Evolutionary conservation across 352 stramenopile genomes (phyloP).

Genomic region (Globisporangium megalacanthum): DNA sequence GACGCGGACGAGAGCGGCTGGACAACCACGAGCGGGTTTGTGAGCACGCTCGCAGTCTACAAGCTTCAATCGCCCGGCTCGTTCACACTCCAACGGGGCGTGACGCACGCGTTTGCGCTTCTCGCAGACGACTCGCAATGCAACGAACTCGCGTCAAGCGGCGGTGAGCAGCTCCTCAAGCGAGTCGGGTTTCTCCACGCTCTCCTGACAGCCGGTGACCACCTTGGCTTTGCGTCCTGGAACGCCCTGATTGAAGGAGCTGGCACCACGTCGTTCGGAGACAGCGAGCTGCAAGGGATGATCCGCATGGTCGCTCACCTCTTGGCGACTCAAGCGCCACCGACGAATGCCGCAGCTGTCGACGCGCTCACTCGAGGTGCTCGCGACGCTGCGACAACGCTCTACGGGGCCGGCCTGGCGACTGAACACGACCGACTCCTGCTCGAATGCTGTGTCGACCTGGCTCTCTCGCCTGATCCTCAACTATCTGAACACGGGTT

Average conservation of each 20-base stretch:
- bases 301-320: not conserved
- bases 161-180: constrained; percentile 16
- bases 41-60: not conserved
- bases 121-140: constrained; percentile 16
- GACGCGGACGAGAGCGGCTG: not conserved
- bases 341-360: constrained; percentile 1
- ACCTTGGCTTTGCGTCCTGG: constrained; percentile 15
- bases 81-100: constrained; percentile 18
- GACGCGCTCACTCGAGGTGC: constrained; percentile 1
- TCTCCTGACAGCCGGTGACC: constrained; percentile 9
- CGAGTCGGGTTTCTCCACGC: constrained; percentile 20
- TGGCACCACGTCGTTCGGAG: constrained; percentile 1
- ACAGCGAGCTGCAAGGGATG: constrained; percentile 11
- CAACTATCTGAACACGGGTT: not conserved
- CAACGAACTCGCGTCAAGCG: constrained; percentile 4
- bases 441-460: constrained; percentile 21
- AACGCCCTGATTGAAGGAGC: not conserved
- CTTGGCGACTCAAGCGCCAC: no score
- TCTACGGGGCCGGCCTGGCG: constrained; percentile 24
- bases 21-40: not conserved
- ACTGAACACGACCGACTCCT: constrained; percentile 17
- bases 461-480: constrained; percentile 5
- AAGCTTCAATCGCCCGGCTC: constrained; percentile 13
- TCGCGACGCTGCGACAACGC: constrained; percentile 17
- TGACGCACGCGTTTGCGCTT: constrained; percentile 21